These are phyloP conservation scores for Halocafeteria seosinensis DNA, from an alignment of 108 stramenopile genomes.

Conservation along the genomic window DNA sequence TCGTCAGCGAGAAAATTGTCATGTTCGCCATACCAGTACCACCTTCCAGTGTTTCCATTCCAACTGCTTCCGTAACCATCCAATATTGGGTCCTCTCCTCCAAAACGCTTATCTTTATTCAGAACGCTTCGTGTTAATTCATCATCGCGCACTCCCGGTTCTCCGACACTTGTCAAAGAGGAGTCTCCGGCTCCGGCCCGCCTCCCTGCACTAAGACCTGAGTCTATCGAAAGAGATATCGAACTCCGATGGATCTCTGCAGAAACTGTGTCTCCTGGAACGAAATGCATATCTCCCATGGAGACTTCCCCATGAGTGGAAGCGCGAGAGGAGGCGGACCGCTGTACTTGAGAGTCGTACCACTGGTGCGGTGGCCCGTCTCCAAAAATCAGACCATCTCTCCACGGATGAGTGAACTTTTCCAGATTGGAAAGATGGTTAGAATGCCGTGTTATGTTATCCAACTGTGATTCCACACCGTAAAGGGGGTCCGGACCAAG, in stretches of 20 bases:
- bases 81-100: not conserved
- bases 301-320: constrained; percentile 22
- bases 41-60: constrained; percentile 19
- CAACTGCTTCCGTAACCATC: not conserved
- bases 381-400: constrained; percentile 28
- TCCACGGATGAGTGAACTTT: constrained; percentile 22
- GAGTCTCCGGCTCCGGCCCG: not conserved
- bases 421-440: constrained; percentile 36
- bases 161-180: not conserved
- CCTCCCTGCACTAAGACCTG: not conserved
- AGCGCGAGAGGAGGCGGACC: constrained; percentile 22
- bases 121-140: too few relatives aligned
- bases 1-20: constrained; percentile 11
- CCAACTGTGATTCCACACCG: not conserved
- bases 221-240: not conserved
- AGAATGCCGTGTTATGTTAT: constrained; percentile 42
- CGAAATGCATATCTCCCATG: constrained; percentile 34
- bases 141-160: too few relatives aligned
- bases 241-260: not conserved
- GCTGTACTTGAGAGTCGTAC: constrained; percentile 40
- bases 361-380: constrained; percentile 40
- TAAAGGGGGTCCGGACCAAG: too few relatives aligned
- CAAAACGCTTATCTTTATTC: too few relatives aligned
- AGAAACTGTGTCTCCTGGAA: constrained; percentile 1
- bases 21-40: constrained; percentile 52